Conservation (phyloP, 768 basidiomycete genomes). For the Xerocomellus dryophilus region DNA sequence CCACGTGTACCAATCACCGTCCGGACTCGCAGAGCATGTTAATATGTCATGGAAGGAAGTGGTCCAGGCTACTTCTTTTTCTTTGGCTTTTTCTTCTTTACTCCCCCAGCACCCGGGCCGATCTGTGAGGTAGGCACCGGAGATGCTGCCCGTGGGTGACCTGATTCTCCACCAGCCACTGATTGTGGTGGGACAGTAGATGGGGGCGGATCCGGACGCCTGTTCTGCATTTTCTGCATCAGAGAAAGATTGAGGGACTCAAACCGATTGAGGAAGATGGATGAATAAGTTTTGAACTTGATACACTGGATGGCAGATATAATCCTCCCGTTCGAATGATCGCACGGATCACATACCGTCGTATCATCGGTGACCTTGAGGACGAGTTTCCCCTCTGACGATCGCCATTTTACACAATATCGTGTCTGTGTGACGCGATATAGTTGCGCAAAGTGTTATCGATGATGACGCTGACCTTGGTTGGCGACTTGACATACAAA, state of each 20-base stretch:
- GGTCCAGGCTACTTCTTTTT: conserved; percentile 59
- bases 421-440: conserved; percentile 55
- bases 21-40: conserved; percentile 14
- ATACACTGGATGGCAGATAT: conserved; percentile 59
- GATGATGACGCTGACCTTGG: conserved; percentile 49
- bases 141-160: conserved; percentile 34
- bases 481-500: conserved; percentile 77
- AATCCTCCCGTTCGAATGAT: neutral
- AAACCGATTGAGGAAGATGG: conserved; percentile 94
- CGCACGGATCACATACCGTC: conserved; percentile 55
- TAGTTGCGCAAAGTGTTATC: neutral
- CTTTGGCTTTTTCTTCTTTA: conserved; percentile 82
- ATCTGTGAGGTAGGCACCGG: conserved; percentile 33
- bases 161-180: conserved; percentile 19
- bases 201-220: conserved; percentile 36
- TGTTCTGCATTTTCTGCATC: conserved; percentile 85
- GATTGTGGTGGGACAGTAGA: conserved; percentile 14
- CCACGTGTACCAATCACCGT: conserved; percentile 6
- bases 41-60: conserved; percentile 1
- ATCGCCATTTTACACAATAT: conserved; percentile 90
- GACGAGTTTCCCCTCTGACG: conserved; percentile 81
- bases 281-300: conserved; percentile 94
- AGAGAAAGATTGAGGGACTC: conserved; percentile 85
- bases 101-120: conserved; percentile 49
- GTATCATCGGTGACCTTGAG: conserved; percentile 92